Conservation (phyloP, 495 filamentous ascomycete genomes). For the Podospora appendiculata region DNA sequence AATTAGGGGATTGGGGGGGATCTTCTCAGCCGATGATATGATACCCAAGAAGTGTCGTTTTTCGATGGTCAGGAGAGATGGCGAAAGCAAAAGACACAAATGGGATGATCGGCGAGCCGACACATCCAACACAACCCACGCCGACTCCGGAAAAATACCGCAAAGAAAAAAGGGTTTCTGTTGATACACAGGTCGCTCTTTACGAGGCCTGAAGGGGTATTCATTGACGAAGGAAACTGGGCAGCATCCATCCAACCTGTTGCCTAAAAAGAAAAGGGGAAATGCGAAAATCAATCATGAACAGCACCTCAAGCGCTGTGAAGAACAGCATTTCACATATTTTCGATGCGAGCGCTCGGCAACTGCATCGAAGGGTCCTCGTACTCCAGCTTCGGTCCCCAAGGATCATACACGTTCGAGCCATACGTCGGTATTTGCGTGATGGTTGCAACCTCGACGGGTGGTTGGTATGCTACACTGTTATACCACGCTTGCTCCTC, state of each 20-base stretch:
- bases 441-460: slow-evolving; percentile 34
- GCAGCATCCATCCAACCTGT: background rate
- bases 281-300: background rate
- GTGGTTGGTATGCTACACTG: slow-evolving; percentile 32
- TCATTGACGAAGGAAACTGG: background rate
- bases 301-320: background rate
- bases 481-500: slow-evolving; percentile 35
- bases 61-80: too few species aligned
- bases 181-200: background rate
- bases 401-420: slow-evolving; percentile 26
- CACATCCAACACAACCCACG: too few species aligned
- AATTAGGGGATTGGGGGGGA: too few species aligned
- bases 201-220: background rate
- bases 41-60: too few species aligned
- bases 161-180: background rate
- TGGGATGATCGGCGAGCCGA: too few species aligned
- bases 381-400: slow-evolving; percentile 37
- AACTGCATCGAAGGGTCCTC: slow-evolving; percentile 37
- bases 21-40: too few species aligned
- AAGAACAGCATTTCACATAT: slow-evolving; percentile 21
- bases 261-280: background rate
- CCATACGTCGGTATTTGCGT: slow-evolving; percentile 26
- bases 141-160: background rate
- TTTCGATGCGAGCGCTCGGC: slow-evolving; percentile 39
- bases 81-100: too few species aligned